phyloP scores from a whole-genome alignment of 2,329 filamentous ascomycete genomes.

The Sarocladiaceae sp. region DNA sequence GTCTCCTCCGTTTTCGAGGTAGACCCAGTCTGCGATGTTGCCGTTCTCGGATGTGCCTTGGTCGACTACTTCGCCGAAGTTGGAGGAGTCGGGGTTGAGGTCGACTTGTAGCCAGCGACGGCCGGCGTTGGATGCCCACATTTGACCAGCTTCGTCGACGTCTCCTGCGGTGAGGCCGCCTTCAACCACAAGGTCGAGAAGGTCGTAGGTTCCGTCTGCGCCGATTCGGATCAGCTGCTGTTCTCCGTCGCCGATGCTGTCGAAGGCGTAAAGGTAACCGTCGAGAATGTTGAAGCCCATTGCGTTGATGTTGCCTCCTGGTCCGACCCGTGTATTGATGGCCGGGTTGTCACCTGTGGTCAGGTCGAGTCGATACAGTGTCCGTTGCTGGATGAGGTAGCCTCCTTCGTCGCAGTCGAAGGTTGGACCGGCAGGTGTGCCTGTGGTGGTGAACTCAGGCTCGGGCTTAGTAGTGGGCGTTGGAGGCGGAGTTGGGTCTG shows the following conservation, averaged over 20 bases:
- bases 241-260: no score
- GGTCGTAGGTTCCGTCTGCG: background rate
- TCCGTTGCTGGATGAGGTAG: background rate
- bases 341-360: background rate
- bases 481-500: background rate
- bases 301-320: background rate
- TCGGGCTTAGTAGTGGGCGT: background rate
- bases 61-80: background rate
- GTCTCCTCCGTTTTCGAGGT: background rate
- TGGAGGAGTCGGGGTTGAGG: background rate
- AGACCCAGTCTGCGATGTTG: slow-evolving; percentile 1
- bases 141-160: background rate
- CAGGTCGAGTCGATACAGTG: background rate
- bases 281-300: background rate
- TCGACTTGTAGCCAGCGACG: background rate
- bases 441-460: background rate
- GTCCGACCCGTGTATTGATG: background rate
- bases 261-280: background rate
- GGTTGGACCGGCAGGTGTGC: background rate
- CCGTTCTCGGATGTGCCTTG: background rate
- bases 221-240: background rate
- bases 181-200: background rate
- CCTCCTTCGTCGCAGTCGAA: slow-evolving; percentile 2
- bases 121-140: background rate
- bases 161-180: background rate